A percentile compares a stretch with the other conserved stretches of the same genome.
phyloP scores from a whole-genome alignment of 1,139 yeast genomes.

The Suhomyces guaymorum region DNA sequence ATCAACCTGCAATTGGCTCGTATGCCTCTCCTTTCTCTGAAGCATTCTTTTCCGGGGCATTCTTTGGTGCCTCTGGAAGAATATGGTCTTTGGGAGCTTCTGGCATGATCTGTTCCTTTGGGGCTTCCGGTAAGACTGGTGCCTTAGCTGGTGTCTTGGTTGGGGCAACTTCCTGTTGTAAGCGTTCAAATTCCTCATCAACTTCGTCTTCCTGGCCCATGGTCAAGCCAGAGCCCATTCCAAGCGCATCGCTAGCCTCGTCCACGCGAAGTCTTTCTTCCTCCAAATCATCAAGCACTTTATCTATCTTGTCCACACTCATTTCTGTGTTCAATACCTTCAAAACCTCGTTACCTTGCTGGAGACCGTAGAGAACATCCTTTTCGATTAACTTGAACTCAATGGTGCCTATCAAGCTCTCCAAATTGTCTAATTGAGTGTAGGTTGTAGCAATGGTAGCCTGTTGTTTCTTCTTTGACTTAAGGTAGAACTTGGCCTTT shows the following conservation, averaged over 20 bases:
- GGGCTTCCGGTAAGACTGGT: constrained; percentile 17
- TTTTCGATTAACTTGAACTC: constrained; percentile 88
- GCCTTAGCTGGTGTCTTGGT: constrained; percentile 1
- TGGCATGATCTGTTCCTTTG: constrained; percentile 10
- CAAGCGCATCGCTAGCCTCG: constrained; percentile 54
- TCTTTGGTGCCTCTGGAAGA: constrained; percentile 13
- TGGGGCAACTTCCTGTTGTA: constrained; percentile 47
- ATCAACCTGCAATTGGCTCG: neutral
- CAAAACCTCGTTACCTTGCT: constrained; percentile 77
- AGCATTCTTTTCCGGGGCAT: neutral
- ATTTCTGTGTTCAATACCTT: constrained; percentile 75
- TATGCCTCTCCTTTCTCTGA: neutral
- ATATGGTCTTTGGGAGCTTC: constrained; percentile 17
- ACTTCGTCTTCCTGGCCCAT: constrained; percentile 64
- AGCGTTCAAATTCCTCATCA: constrained; percentile 57
- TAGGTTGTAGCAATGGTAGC: constrained; percentile 66
- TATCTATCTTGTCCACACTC: constrained; percentile 77
- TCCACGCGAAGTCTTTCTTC: constrained; percentile 81
- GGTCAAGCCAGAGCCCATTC: constrained; percentile 45
- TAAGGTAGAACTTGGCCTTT: constrained; percentile 68
- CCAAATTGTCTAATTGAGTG: constrained; percentile 76
- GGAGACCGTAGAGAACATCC: constrained; percentile 77
- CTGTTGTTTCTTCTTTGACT: constrained; percentile 81
- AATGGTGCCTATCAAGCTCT: constrained; percentile 68
- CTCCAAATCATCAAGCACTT: constrained; percentile 78